These are phyloP conservation scores for Apiosordaria backusii DNA, from an alignment of 495 filamentous ascomycete species.

Conservation along the genomic window DNA sequence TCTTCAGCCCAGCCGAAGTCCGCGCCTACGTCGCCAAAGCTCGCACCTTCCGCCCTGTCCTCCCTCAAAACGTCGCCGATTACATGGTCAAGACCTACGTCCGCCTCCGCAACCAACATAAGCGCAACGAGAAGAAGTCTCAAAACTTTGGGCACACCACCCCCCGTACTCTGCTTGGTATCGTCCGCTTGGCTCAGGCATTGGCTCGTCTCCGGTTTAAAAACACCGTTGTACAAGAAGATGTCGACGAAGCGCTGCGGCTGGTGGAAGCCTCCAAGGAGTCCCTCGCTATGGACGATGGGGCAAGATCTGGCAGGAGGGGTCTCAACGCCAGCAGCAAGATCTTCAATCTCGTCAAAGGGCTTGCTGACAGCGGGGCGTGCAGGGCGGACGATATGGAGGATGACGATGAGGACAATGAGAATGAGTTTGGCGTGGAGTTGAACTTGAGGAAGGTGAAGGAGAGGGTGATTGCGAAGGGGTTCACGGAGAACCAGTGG, in stretches of 20 bases:
- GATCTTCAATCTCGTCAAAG: conserved; percentile 90
- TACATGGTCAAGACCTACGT: conserved; percentile 98
- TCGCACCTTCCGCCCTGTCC: conserved; percentile 77
- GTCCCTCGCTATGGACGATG: conserved; percentile 66
- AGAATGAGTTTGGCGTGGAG: conserved; percentile 56
- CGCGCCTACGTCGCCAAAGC: conserved; percentile 94
- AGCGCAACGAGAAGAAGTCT: conserved; percentile 80
- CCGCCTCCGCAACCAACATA: conserved; percentile 80
- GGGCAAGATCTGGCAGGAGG: conserved; percentile 48
- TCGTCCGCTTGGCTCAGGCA: conserved; percentile 89
- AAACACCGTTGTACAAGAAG: conserved; percentile 76
- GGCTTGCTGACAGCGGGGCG: conserved; percentile 72
- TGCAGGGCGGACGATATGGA: conserved; percentile 66
- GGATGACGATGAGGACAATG: conserved; percentile 50
- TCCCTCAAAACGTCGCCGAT: conserved; percentile 79
- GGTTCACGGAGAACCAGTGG: conserved; percentile 93
- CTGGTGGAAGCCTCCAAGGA: conserved; percentile 91
- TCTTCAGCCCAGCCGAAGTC: conserved; percentile 88
- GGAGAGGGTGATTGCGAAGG: conserved; percentile 89
- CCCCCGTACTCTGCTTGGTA: conserved; percentile 85
- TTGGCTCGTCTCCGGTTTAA: conserved; percentile 91
- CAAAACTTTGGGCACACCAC: conserved; percentile 91
- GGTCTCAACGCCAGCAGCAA: conserved; percentile 80
- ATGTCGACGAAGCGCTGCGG: conserved; percentile 91
- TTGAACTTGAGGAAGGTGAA: conserved; percentile 81